Evolutionary conservation across 2,329 filamentous ascomycete genomes (phyloP).

Genomic region (Botrytis medusae): DNA sequence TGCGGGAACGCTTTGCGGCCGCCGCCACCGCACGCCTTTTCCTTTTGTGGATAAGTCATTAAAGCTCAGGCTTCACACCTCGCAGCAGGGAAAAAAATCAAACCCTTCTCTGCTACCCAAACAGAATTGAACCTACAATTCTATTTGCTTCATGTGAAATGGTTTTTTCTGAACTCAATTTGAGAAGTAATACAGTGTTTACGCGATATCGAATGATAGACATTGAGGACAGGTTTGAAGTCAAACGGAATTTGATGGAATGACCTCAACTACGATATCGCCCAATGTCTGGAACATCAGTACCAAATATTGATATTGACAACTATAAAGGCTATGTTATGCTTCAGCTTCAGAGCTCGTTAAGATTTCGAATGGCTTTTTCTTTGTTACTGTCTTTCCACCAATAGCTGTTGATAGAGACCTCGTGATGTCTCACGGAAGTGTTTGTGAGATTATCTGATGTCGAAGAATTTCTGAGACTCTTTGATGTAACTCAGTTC

Average conservation of each 20-base stretch:
- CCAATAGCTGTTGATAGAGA: not conserved
- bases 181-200: not conserved
- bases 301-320: not conserved
- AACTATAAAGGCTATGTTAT: not conserved
- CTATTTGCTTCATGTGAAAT: not conserved
- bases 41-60: not conserved
- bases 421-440: not conserved
- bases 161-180: too few relatives aligned
- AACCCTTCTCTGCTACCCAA: not conserved
- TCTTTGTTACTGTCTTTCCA: not conserved
- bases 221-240: not conserved
- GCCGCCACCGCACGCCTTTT: not conserved
- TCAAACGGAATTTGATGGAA: not conserved
- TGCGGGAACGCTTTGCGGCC: conserved; percentile 1
- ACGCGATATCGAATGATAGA: not conserved
- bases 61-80: not conserved
- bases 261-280: not conserved
- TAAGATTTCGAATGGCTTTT: not conserved
- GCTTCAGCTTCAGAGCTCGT: not conserved
- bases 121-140: not conserved
- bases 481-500: not conserved
- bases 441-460: not conserved
- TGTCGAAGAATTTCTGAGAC: not conserved
- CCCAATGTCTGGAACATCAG: not conserved
- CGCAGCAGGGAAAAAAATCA: not conserved